A percentile compares a stretch with the other conserved stretches of the same genome.
phyloP scores from a whole-genome alignment of 2,329 filamentous ascomycete species.

The Tetracladium maxilliforme region DNA sequence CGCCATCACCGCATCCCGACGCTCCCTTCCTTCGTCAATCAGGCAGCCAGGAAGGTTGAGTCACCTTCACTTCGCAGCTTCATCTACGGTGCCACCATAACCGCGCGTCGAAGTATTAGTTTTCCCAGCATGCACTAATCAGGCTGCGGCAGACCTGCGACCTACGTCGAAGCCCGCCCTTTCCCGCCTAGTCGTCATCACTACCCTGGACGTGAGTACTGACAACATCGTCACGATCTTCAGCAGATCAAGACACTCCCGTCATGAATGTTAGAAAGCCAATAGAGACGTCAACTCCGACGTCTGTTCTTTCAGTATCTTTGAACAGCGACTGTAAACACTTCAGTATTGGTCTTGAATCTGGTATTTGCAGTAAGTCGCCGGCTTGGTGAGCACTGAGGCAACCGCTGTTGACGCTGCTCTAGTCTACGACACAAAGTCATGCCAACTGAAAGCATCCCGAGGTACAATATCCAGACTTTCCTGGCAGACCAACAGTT shows the following conservation, averaged over 20 bases:
- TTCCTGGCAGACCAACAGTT: constrained; percentile 1
- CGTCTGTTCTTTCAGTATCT: constrained; percentile 64
- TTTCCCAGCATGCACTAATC: too few species aligned
- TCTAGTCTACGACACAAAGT: constrained; percentile 58
- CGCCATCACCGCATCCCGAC: too few species aligned
- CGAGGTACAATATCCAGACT: constrained; percentile 26
- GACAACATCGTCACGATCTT: too few species aligned
- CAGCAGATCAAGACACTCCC: too few species aligned
- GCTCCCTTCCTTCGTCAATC: too few species aligned
- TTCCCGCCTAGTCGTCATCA: background rate
- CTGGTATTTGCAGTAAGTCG: constrained; percentile 65
- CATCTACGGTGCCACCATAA: too few species aligned
- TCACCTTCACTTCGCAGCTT: too few species aligned
- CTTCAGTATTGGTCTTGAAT: constrained; percentile 77
- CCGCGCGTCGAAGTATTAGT: too few species aligned
- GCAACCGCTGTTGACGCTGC: constrained; percentile 11
- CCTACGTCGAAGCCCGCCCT: background rate
- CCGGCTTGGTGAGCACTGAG: background rate
- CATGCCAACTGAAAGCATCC: constrained; percentile 53
- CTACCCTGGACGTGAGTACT: background rate
- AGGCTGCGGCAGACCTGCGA: too few species aligned
- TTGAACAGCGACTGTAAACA: constrained; percentile 79
- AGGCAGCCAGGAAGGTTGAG: too few species aligned
- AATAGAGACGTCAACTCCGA: constrained; percentile 63
- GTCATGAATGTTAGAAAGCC: constrained; percentile 80